Evolutionary conservation across 2,329 filamentous ascomycete genomes (phyloP), one percentile per base, ranked within the genome.

Genomic region (Diplodia seriata): DNA sequence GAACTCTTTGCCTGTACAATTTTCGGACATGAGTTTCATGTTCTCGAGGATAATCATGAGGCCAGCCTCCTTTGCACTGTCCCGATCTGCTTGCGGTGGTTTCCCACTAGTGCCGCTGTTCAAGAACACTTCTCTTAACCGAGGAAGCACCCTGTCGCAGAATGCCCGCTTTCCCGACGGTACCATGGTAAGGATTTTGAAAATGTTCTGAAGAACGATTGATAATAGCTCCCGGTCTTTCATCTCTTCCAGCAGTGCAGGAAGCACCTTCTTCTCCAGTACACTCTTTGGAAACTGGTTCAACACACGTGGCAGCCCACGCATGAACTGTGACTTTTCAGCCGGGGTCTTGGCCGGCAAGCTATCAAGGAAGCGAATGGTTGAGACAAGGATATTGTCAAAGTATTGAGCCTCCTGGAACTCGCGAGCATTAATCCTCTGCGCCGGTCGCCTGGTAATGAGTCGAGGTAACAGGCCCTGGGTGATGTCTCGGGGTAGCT

Each of bases 381-480:
- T 97, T 0, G 94, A 97, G 26, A 99, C 93, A 4, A 99, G 84
- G 55, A 98, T 92, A 74, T 98, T 99, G 80, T 99, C 93, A 76
- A 99, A 99, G 77, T 96, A 99, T 72, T 92, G 90, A 74, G 93
- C 96, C 78, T 97, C 89, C 76, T 99, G 95, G 73, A 99, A 98
- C 73, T 97, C 94, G 66, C 87, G 89, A 4, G 94, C 93, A 31
- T 89, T 93, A 82, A 98, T 87, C 54, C 95, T 88, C 76, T 97
- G 92, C 3, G 93, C 93, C 2, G 95, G 93, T 67, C 93, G 85
- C 70, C 95, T 86, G 0, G 94, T 95, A 68, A 99, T 94, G 54
- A 99, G 86, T 31, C 91, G 86, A 2, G 95, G 93, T 4, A 99
- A 82, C 0, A 98, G 91, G 70, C 91, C 87, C 20, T 85, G 85